Evolutionary conservation across 2,329 filamentous ascomycete genomes (phyloP).

Genomic region (Parastagonospora nodorum): DNA sequence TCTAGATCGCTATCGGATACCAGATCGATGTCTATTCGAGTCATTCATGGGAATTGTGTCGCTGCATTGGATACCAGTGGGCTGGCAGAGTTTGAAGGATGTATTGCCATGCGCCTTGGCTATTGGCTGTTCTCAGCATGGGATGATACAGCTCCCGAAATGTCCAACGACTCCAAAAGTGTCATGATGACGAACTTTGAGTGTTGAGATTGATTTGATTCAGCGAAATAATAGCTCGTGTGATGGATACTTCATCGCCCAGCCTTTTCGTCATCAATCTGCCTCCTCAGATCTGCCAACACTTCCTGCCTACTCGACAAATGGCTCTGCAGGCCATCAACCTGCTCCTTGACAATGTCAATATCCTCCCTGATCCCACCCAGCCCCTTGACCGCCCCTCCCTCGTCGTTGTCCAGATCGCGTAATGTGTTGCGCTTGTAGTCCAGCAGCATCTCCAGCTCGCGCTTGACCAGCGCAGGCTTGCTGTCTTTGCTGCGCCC

Average conservation of each 20-base stretch:
- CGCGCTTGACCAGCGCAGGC: slow-evolving; percentile 89
- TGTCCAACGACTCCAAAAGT: too few species aligned
- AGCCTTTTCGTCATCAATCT: slow-evolving; percentile 86
- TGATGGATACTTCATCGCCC: neutral
- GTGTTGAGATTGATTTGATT: neutral
- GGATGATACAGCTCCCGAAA: too few species aligned
- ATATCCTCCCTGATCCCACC: slow-evolving; percentile 85
- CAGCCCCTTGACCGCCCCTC: slow-evolving; percentile 66
- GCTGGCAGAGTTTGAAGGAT: too few species aligned
- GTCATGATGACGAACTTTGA: neutral
- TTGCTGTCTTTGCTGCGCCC: slow-evolving; percentile 71
- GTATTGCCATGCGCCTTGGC: too few species aligned
- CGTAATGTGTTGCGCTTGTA: slow-evolving; percentile 85
- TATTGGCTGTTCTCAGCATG: too few species aligned
- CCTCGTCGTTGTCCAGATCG: slow-evolving; percentile 74
- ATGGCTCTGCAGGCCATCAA: slow-evolving; percentile 87
- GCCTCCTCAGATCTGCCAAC: slow-evolving; percentile 74
- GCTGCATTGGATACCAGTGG: too few species aligned
- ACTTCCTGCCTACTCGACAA: slow-evolving; percentile 75
- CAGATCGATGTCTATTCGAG: too few species aligned
- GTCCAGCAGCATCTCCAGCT: slow-evolving; percentile 90
- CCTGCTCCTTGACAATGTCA: slow-evolving; percentile 87
- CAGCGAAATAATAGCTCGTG: neutral
- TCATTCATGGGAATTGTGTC: too few species aligned
- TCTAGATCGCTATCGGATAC: too few species aligned